Conservation (phyloP, 345 rosid genomes). For the Eucalyptus marginata region DNA sequence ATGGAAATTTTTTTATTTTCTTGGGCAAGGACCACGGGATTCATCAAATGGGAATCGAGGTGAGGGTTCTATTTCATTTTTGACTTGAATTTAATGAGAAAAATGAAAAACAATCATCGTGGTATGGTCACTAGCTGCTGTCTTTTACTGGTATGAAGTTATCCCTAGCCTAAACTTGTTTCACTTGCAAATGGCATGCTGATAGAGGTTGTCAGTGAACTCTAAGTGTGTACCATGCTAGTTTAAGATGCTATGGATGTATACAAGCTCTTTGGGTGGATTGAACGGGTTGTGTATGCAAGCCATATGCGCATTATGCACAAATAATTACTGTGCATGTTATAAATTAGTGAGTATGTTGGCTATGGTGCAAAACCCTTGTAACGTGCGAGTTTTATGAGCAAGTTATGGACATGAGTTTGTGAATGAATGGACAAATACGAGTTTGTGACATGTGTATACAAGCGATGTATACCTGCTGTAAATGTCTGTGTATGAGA, state of each 20-base stretch:
- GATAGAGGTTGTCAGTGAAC: background rate
- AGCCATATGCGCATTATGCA: background rate
- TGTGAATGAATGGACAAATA: background rate
- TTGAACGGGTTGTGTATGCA: background rate
- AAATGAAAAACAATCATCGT: background rate
- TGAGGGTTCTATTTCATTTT: rapidly evolving
- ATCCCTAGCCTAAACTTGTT: background rate
- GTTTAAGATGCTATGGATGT: background rate
- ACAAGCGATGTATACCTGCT: background rate
- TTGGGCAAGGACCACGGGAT: background rate
- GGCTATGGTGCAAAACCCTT: background rate
- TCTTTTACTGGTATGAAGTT: background rate
- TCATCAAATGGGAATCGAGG: background rate
- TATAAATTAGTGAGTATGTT: background rate
- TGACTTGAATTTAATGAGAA: background rate
- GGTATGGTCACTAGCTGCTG: background rate
- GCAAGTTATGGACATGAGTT: background rate
- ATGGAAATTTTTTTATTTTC: background rate
- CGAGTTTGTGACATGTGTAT: background rate
- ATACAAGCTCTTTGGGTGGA: background rate
- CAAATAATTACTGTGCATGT: background rate
- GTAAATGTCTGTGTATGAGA: background rate
- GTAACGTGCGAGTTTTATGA: background rate
- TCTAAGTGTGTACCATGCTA: background rate
- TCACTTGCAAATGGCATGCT: background rate